These are phyloP conservation scores for Talaromyces stipitatus DNA, from an alignment of 495 filamentous ascomycete genomes.

Conservation along the genomic window DNA sequence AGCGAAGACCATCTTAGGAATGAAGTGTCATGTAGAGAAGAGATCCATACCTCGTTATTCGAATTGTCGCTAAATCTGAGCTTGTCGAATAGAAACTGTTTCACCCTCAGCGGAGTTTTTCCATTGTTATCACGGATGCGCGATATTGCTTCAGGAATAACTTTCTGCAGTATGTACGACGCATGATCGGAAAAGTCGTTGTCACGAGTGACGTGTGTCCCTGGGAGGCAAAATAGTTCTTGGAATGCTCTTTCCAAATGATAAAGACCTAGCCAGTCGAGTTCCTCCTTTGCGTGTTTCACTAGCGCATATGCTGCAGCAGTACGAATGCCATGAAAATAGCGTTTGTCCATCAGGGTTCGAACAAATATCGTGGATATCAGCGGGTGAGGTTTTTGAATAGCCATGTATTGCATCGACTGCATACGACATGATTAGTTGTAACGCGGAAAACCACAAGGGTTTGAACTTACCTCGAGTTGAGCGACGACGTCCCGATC, in stretches of 20 bases:
- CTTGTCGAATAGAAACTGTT: conserved; percentile 77
- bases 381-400: conserved; percentile 57
- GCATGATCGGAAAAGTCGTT: conserved; percentile 87
- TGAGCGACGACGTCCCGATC: conserved; percentile 96
- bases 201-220: conserved; percentile 64
- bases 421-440: conserved; percentile 17
- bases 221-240: conserved; percentile 75
- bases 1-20: conserved; percentile 1
- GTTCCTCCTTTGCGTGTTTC: conserved; percentile 58
- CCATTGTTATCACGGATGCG: conserved; percentile 67
- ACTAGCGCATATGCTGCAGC: conserved; percentile 70
- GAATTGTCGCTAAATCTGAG: conserved; percentile 90
- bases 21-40: neutral
- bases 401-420: conserved; percentile 55
- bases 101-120: conserved; percentile 65
- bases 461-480: conserved; percentile 53
- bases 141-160: conserved; percentile 72
- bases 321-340: conserved; percentile 86
- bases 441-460: neutral
- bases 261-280: conserved; percentile 70
- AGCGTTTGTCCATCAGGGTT: conserved; percentile 83
- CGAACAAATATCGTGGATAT: conserved; percentile 79
- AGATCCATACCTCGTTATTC: conserved; percentile 55
- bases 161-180: conserved; percentile 72
- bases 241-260: conserved; percentile 82